Evolutionary conservation across 2,329 filamentous ascomycete species (phyloP).

Genomic region (Lasiodiplodia hormozganensis): DNA sequence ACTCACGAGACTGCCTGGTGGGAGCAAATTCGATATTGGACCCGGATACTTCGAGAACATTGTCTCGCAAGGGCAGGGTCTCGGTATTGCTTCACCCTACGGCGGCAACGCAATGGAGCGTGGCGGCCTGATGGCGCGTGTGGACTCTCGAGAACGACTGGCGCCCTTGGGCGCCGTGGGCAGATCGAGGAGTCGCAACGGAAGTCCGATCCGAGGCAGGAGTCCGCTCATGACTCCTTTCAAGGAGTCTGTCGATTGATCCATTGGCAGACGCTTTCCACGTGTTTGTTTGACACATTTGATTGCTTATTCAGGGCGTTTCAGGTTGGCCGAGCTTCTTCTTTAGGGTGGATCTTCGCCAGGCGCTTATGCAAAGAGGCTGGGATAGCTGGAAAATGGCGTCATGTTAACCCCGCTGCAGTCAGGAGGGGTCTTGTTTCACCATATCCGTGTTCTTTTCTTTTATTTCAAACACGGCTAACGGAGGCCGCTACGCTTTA

Average conservation of each 20-base stretch:
- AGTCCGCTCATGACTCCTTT: conserved; percentile 45
- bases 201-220: conserved; percentile 56
- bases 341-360: neutral
- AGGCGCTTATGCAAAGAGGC: conserved; percentile 17
- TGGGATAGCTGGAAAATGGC: conserved; percentile 22
- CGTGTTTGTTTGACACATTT: conserved; percentile 9
- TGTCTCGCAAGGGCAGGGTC: conserved; percentile 40
- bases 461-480: conserved; percentile 1
- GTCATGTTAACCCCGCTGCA: conserved; percentile 9
- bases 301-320: conserved; percentile 12
- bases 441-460: conserved; percentile 14
- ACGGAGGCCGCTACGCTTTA: conserved; percentile 21
- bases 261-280: neutral
- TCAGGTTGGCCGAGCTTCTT: conserved; percentile 11
- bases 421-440: conserved; percentile 17
- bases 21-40: conserved; percentile 28
- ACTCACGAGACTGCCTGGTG: conserved; percentile 47
- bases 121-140: conserved; percentile 78
- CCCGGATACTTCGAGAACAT: conserved; percentile 37
- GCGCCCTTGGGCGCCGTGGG: conserved; percentile 62
- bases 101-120: conserved; percentile 60
- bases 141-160: conserved; percentile 84
- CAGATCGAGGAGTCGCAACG: conserved; percentile 57
- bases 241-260: conserved; percentile 46
- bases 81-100: conserved; percentile 40